Percentiles rank a stretch among this genome's conserved stretches.
Conservation (phyloP, 2,329 filamentous ascomycete genomes). For the Fusarium irregulare region DNA sequence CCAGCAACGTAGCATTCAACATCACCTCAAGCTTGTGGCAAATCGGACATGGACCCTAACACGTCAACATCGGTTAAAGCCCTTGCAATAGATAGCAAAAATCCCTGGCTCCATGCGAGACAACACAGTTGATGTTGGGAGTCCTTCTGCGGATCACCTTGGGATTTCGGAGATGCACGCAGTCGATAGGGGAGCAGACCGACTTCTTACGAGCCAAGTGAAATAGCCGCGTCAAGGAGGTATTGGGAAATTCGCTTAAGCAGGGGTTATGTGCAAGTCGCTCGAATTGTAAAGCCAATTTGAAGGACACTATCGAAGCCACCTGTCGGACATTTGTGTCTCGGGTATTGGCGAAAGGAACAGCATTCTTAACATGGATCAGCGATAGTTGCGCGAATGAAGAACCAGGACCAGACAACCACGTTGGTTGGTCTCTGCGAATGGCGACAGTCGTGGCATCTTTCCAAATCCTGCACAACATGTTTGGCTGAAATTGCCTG, state of each 20-base stretch:
- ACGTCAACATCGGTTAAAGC: conserved; percentile 26
- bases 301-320: conserved; percentile 17
- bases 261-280: conserved; percentile 29
- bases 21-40: conserved; percentile 37
- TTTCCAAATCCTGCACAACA: neutral
- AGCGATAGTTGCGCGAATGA: conserved; percentile 29
- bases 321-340: conserved; percentile 35
- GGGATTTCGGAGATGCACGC: neutral
- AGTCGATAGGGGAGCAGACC: conserved; percentile 10
- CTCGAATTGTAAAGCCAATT: conserved; percentile 22
- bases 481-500: neutral
- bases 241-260: conserved; percentile 16
- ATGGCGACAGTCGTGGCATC: neutral
- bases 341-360: conserved; percentile 35
- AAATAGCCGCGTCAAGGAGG: conserved; percentile 24
- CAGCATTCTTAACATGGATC: conserved; percentile 17
- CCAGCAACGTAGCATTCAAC: conserved; percentile 43
- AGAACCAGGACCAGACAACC: neutral
- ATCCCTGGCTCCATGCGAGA: neutral
- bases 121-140: conserved; percentile 4
- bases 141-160: neutral
- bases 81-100: conserved; percentile 22
- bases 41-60: conserved; percentile 40
- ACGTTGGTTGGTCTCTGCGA: neutral
- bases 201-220: conserved; percentile 16